phyloP scores from a whole-genome alignment of 257 asterid species.

The Nicotiana attenuata region DNA sequence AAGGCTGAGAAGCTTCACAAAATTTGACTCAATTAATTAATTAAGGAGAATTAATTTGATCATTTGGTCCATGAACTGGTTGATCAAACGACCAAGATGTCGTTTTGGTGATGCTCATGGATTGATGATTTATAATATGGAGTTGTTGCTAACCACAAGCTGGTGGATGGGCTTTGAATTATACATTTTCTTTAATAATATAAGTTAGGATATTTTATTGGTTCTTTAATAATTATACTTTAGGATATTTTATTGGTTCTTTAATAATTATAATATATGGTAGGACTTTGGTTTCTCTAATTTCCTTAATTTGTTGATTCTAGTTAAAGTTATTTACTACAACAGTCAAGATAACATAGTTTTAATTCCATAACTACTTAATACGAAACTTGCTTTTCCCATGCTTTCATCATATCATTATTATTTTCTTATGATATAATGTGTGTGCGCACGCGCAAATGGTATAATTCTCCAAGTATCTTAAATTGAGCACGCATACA shows the following conservation, averaged over 20 bases:
- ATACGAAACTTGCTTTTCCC: too few species aligned
- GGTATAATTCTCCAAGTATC: too few species aligned
- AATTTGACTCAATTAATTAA: constrained; percentile 23
- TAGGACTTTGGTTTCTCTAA: background rate
- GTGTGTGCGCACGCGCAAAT: too few species aligned
- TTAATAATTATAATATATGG: background rate
- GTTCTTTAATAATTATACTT: background rate
- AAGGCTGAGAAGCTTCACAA: constrained; percentile 40
- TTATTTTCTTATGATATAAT: too few species aligned
- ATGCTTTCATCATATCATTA: too few species aligned
- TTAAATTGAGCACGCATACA: too few species aligned
- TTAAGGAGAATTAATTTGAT: background rate
- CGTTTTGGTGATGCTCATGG: background rate
- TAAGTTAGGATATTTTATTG: constrained; percentile 8
- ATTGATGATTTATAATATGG: background rate
- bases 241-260: constrained; percentile 1
- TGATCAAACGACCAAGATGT: background rate
- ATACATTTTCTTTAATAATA: constrained; percentile 1
- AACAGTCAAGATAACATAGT: background rate
- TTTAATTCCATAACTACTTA: too few species aligned
- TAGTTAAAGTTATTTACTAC: background rate
- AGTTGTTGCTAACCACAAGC: constrained; percentile 2
- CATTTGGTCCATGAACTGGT: background rate
- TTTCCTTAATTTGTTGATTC: background rate
- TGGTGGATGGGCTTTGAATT: background rate